Conservation (phyloP, 2,329 filamentous ascomycete genomes). For the Didymella pinodella region DNA sequence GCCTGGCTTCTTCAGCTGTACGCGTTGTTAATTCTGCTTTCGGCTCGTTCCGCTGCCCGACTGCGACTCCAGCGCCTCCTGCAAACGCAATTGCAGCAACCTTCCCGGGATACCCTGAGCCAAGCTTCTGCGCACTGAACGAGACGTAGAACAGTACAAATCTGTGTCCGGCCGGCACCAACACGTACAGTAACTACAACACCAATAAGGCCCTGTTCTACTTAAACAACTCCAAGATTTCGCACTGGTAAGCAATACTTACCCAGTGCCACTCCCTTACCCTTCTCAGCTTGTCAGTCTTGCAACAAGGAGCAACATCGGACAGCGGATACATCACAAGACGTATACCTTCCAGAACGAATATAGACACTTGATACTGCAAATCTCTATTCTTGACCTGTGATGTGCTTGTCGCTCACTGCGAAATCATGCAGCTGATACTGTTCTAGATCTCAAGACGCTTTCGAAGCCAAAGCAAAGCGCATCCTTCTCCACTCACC, state of each 20-base stretch:
- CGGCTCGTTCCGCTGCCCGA: background rate
- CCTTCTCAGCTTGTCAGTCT: background rate
- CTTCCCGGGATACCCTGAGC: background rate
- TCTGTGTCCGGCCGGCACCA: conserved; percentile 1
- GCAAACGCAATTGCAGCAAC: background rate
- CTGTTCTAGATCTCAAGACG: background rate
- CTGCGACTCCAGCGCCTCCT: background rate
- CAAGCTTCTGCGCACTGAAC: background rate
- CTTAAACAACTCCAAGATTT: background rate
- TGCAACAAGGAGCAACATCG: background rate
- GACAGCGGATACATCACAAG: background rate
- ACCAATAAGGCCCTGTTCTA: conserved; percentile 1
- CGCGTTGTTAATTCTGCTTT: background rate
- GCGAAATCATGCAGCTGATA: no score
- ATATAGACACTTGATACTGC: background rate
- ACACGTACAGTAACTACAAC: conserved; percentile 1
- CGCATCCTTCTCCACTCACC: background rate
- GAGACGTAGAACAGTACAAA: conserved; percentile 1
- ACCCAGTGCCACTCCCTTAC: conserved; percentile 3
- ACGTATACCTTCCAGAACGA: no score
- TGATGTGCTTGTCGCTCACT: background rate
- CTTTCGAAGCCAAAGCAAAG: background rate
- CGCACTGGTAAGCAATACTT: background rate
- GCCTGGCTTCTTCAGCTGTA: background rate
- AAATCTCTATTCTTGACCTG: background rate